Base-by-base conservation (phyloP, 306 rosid species). In the Acmispon strigosus region DNA sequence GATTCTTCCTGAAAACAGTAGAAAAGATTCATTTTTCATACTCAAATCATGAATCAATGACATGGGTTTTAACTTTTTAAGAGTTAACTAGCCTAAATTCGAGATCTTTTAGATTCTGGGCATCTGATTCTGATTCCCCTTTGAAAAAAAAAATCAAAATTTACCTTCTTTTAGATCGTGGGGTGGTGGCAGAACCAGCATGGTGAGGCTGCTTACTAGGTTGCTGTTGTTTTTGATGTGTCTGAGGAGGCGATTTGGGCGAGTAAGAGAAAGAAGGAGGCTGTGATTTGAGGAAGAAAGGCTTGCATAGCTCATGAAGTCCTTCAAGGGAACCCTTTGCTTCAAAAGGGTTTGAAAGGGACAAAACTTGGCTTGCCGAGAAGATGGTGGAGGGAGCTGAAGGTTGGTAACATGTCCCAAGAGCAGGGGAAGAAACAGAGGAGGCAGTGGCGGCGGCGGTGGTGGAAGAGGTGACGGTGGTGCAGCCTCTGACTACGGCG, bases 401-500 rank as follows among this genome's bases (percentile, higher is more conserved):
- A 27, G 32, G 4, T 27, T 27, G 32, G 32, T 2, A 27, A 27
- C 4, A 3, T 1, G 4, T 27, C 32, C 32, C 32, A 3, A 27
- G 2, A 27, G 32, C 32, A 27, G 32, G 4, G 32, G 32, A 27
- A 27, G 32, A 27, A 51, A 1, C 36, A 58, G 75, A 58, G 68
- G 78, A 51, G 24, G 80, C 18, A 0, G 65, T 39, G 45, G 78
- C 3, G 14, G 74, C 7, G 29, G 80, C 2, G 19, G 71, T 1
- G 15, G 72, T 1, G 13, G 67, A 2, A 45, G 89, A 6, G 62
- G 84, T 17, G 10, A 27, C 7, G 73, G 81, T 14, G 78, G 84
- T 22, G 83, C 86, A 94, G 70, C 96, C 92, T 87, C 95, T 82
- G 58, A 94, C 97, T 10, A 94, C 91, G 7, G 97, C 97, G 52